Evolutionary conservation across 306 rosid species (phyloP), one percentile per base, ranked within the genome.

Genomic region (Acacia confusa): DNA sequence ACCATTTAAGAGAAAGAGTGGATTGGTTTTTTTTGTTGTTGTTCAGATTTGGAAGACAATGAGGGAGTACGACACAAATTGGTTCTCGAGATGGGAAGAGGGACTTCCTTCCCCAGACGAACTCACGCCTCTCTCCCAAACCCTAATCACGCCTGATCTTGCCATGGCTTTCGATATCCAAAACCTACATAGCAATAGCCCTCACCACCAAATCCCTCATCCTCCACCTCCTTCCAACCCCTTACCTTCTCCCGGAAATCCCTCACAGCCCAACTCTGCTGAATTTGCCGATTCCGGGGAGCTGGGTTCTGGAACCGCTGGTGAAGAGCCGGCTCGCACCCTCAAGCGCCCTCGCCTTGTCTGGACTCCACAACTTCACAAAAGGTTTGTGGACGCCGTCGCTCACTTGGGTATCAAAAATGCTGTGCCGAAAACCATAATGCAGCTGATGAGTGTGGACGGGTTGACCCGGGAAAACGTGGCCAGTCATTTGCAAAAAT

Each of bases 371-470:
- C 98, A 95, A 79, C 98, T 95, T 77, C 99, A 95, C 84, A 95
- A 93, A 86, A 89, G 98, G 41, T 95, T 95, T 50, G 98, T 95
- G 0, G 99, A 95, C 44, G 99, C 98, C 5, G 99, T 95, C 20
- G 98, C 97, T 2, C 99, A 95, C 82, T 85, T 95, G 76, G 99
- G 99, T 44, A 93, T 93, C 38, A 93, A 95, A 84, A 95, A 93
- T 81, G 99, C 99, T 7, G 99, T 95, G 3, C 99, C 99, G 58
- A 95, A 95, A 88, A 95, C 97, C 58, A 95, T 95, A 92, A 95
- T 95, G 99, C 99, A 95, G 98, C 94, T 95, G 32, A 95, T 95
- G 99, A 93, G 97, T 77, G 98, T 95, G 6, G 99, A 95, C 22
- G 99, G 99, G n/a, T 84, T 95, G 76, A 95, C 99, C 12, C 58